Conservation (phyloP, 768 basidiomycete genomes). For the Rhizopogon vulgaris region DNA sequence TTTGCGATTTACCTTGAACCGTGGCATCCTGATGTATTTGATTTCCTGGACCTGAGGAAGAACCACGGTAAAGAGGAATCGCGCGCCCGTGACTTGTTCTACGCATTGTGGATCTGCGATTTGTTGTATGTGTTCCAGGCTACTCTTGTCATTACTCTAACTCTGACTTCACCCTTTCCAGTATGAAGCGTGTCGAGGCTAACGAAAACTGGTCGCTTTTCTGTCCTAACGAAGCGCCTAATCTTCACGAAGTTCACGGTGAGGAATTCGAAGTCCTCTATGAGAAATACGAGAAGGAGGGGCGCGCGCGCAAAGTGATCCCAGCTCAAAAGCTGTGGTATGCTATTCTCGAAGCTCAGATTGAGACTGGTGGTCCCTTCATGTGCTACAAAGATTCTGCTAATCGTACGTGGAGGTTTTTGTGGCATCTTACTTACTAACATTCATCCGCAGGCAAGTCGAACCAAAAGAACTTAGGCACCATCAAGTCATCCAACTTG, state of each 20-base stretch:
- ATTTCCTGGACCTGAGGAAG: conserved; percentile 96
- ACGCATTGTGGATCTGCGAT: conserved; percentile 96
- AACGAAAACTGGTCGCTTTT: conserved; percentile 93
- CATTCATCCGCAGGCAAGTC: conserved; percentile 66
- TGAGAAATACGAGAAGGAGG: conserved; percentile 84
- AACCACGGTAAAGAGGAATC: conserved; percentile 99
- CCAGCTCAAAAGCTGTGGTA: conserved; percentile 99
- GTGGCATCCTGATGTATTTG: conserved; percentile 97
- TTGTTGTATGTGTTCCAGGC: conserved; percentile 62
- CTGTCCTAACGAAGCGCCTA: conserved; percentile 95
- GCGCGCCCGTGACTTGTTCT: conserved; percentile 95
- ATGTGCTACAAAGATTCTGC: conserved; percentile 98
- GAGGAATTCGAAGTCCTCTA: conserved; percentile 86
- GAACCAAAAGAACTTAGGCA: conserved; percentile 97
- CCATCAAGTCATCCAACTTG: conserved; percentile 98
- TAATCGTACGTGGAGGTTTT: conserved; percentile 55
- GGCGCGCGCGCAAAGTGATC: conserved; percentile 75
- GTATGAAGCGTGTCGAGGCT: conserved; percentile 95
- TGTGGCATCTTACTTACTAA: conserved; percentile 1
- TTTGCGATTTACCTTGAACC: conserved; percentile 99
- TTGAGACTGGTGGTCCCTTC: conserved; percentile 98
- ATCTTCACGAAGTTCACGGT: conserved; percentile 81
- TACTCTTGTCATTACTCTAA: not conserved
- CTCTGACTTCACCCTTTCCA: conserved; percentile 20
- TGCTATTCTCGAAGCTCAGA: conserved; percentile 92